Percentiles rank a stretch among this genome's conserved stretches.
Evolutionary conservation across 768 basidiomycete species (phyloP).

Genomic region (Astraeus odoratus): DNA sequence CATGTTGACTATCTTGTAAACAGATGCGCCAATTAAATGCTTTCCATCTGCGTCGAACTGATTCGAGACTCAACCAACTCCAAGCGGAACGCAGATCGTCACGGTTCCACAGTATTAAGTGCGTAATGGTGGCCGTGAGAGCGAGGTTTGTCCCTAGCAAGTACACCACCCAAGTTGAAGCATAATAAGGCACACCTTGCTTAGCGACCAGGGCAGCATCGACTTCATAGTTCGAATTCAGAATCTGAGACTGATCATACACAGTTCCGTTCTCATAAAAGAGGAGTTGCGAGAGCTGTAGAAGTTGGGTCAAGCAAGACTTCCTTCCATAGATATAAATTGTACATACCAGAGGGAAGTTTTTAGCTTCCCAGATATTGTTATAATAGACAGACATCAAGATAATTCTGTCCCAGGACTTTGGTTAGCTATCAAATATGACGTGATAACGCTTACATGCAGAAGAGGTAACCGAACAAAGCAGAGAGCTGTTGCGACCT

Average conservation of each 20-base stretch:
- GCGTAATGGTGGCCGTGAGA: constrained; percentile 44
- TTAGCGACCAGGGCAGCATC: constrained; percentile 41
- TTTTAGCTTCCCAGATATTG: constrained; percentile 52
- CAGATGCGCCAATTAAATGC: constrained; percentile 37
- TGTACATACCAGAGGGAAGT: constrained; percentile 45
- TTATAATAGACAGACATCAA: constrained; percentile 33
- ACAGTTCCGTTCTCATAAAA: constrained; percentile 46
- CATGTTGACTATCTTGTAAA: constrained; percentile 8
- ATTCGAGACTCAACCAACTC: constrained; percentile 36
- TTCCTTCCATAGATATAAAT: background rate
- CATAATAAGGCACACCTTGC: constrained; percentile 30
- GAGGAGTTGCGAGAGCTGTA: constrained; percentile 38
- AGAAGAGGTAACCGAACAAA: constrained; percentile 43
- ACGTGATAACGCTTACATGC: constrained; percentile 34
- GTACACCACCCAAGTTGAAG: constrained; percentile 18
- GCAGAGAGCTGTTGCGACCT: constrained; percentile 30
- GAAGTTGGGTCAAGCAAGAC: background rate
- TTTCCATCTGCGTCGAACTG: constrained; percentile 23
- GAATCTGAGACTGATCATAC: constrained; percentile 47
- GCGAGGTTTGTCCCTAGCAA: constrained; percentile 13
- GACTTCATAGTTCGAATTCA: constrained; percentile 45
- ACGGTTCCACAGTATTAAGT: constrained; percentile 48
- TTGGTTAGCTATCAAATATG: background rate
- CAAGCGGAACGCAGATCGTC: constrained; percentile 42
- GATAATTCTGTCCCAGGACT: constrained; percentile 20